phyloP scores from a whole-genome alignment of 768 basidiomycete species.

The Collybia mongolica region DNA sequence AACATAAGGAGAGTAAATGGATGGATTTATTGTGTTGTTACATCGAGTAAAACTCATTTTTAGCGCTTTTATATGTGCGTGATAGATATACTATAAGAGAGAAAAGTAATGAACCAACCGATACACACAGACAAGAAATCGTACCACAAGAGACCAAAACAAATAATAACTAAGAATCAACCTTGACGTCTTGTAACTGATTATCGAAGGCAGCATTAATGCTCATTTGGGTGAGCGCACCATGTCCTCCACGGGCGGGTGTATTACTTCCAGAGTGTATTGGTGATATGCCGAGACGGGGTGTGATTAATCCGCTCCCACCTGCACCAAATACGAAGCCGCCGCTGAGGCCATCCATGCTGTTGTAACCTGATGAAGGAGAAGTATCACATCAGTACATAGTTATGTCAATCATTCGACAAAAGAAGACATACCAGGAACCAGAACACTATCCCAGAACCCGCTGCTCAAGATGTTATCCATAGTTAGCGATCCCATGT shows the following conservation, averaged over 20 bases:
- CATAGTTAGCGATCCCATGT: conserved; percentile 62
- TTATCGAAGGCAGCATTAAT: conserved; percentile 46
- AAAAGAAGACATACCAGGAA: conserved; percentile 61
- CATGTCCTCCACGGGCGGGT: conserved; percentile 28
- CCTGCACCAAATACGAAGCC: conserved; percentile 86
- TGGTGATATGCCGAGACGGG: conserved; percentile 60
- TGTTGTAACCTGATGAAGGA: conserved; percentile 62
- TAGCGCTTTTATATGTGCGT: too few relatives aligned
- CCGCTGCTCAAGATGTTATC: conserved; percentile 76
- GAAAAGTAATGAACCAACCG: too few relatives aligned
- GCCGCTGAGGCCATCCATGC: conserved; percentile 79
- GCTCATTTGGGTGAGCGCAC: conserved; percentile 39
- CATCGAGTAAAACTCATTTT: not conserved
- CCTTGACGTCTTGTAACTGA: conserved; percentile 29
- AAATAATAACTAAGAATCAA: conserved; percentile 28
- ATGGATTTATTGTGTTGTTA: not conserved
- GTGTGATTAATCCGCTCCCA: conserved; percentile 82
- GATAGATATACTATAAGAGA: too few relatives aligned
- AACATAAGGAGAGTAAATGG: too few relatives aligned
- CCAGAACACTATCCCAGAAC: conserved; percentile 88
- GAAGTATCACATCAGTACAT: not conserved
- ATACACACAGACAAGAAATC: not conserved
- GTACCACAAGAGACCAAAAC: conserved; percentile 1
- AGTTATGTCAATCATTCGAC: not conserved
- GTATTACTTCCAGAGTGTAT: conserved; percentile 55